These are phyloP conservation scores for Leptosphaerulina australis DNA, from an alignment of 2,329 filamentous ascomycete species.

Conservation along the genomic window DNA sequence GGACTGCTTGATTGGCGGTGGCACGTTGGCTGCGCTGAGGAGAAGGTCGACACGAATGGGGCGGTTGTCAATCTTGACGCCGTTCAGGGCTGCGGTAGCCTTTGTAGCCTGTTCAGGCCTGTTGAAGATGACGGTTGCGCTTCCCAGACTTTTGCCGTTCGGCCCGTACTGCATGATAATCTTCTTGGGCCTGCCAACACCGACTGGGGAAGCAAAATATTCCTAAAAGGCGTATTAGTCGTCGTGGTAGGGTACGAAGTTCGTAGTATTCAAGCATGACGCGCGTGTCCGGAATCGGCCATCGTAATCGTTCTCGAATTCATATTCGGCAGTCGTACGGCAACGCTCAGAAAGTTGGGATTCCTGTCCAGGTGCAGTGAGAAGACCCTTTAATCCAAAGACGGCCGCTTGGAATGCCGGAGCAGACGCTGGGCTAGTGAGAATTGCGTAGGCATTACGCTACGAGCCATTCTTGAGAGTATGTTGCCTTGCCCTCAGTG, in stretches of 20 bases:
- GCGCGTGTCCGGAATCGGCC: constrained; percentile 32
- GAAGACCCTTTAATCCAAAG: constrained; percentile 24
- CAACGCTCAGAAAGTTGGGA: constrained; percentile 37
- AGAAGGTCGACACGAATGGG: constrained; percentile 97
- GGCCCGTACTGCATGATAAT: constrained; percentile 93
- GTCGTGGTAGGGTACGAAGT: constrained; percentile 44
- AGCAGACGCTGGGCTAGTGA: constrained; percentile 6
- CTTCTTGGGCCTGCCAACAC: constrained; percentile 88
- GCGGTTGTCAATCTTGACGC: constrained; percentile 84
- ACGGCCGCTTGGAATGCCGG: not conserved
- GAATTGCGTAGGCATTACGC: constrained; percentile 20
- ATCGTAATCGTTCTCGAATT: constrained; percentile 30
- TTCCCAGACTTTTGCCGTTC: constrained; percentile 87
- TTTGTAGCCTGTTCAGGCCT: constrained; percentile 82
- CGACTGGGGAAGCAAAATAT: constrained; percentile 88
- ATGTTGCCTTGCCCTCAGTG: constrained; percentile 23
- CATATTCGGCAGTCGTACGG: constrained; percentile 29
- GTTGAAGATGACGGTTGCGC: constrained; percentile 85
- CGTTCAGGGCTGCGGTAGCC: constrained; percentile 83
- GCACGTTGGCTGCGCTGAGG: constrained; percentile 74
- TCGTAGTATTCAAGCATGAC: constrained; percentile 37
- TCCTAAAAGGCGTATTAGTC: constrained; percentile 84
- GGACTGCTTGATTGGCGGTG: constrained; percentile 71
- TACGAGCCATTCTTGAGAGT: constrained; percentile 28
- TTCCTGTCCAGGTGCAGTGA: constrained; percentile 26